These are phyloP conservation scores for Penicillium italicum DNA, from an alignment of 2,329 filamentous ascomycete genomes.

Conservation along the genomic window DNA sequence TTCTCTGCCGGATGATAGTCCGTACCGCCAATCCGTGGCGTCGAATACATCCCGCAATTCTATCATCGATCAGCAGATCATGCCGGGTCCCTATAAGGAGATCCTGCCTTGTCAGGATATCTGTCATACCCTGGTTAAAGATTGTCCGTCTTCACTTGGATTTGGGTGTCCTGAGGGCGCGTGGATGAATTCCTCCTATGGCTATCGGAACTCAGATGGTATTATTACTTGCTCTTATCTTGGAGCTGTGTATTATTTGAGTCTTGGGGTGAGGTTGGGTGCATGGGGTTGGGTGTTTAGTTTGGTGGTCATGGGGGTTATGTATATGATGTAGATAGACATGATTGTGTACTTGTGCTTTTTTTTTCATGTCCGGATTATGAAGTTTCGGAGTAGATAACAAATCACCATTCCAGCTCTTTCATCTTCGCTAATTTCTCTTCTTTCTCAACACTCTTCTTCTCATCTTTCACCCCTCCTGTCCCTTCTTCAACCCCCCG, in stretches of 20 bases:
- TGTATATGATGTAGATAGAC: neutral
- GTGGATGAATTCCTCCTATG: conserved; percentile 52
- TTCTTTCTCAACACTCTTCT: too few species aligned
- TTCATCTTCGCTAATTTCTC: conserved; percentile 5
- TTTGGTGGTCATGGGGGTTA: conserved; percentile 13
- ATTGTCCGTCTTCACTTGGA: conserved; percentile 70
- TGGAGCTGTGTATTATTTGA: conserved; percentile 55
- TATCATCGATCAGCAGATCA: conserved; percentile 66
- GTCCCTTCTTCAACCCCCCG: conserved; percentile 1
- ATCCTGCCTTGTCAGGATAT: conserved; percentile 82
- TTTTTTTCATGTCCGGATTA: neutral
- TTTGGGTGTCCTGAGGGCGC: conserved; percentile 68
- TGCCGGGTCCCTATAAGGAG: conserved; percentile 90
- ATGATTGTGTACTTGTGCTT: neutral
- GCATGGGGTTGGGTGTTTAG: conserved; percentile 15
- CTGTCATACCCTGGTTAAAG: conserved; percentile 81
- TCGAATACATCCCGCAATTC: conserved; percentile 63
- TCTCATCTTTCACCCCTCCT: too few species aligned
- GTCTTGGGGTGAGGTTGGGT: conserved; percentile 28
- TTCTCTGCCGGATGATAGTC: conserved; percentile 42
- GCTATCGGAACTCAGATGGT: conserved; percentile 37
- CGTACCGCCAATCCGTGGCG: conserved; percentile 36
- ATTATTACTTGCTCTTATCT: conserved; percentile 59
- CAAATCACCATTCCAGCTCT: conserved; percentile 19
- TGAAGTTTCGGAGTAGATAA: neutral